phyloP scores from a whole-genome alignment of 495 filamentous ascomycete species.

The Lasiosphaeria ovina region DNA sequence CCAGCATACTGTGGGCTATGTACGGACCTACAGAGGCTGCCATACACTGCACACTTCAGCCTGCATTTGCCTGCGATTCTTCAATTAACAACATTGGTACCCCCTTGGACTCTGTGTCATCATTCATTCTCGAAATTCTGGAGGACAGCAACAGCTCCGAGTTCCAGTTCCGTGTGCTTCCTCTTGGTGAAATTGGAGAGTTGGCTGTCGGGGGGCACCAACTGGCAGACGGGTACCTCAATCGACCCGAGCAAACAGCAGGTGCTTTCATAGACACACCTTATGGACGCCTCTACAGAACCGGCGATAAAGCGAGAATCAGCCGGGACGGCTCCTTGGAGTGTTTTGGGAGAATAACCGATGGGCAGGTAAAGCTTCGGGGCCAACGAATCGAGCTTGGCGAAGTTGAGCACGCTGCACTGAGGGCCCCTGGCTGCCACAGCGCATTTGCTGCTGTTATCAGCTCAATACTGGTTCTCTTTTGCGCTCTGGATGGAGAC shows the following conservation, averaged over 20 bases:
- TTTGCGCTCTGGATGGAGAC: constrained; percentile 53
- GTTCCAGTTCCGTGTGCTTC: constrained; percentile 50
- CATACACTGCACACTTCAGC: constrained; percentile 61
- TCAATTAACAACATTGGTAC: constrained; percentile 65
- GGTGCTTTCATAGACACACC: constrained; percentile 61
- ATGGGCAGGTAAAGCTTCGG: constrained; percentile 77
- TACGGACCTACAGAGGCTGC: constrained; percentile 85
- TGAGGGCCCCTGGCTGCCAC: constrained; percentile 51
- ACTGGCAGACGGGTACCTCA: constrained; percentile 78
- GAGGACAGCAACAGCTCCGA: constrained; percentile 14
- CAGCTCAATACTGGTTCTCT: constrained; percentile 61
- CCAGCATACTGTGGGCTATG: constrained; percentile 72
- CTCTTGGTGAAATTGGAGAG: constrained; percentile 70
- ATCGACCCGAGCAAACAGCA: constrained; percentile 72
- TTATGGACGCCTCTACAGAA: constrained; percentile 69
- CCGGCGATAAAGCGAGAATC: constrained; percentile 77
- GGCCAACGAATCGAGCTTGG: constrained; percentile 83
- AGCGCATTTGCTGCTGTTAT: constrained; percentile 61
- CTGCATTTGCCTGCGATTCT: constrained; percentile 35
- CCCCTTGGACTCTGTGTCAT: constrained; percentile 73
- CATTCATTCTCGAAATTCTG: constrained; percentile 57
- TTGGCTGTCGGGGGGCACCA: constrained; percentile 78
- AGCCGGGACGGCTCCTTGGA: constrained; percentile 68
- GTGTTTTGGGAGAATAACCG: constrained; percentile 75
- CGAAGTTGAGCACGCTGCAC: constrained; percentile 71